Evolutionary conservation across 345 rosid species (phyloP).

Genomic region (Eutrema heterophyllum): DNA sequence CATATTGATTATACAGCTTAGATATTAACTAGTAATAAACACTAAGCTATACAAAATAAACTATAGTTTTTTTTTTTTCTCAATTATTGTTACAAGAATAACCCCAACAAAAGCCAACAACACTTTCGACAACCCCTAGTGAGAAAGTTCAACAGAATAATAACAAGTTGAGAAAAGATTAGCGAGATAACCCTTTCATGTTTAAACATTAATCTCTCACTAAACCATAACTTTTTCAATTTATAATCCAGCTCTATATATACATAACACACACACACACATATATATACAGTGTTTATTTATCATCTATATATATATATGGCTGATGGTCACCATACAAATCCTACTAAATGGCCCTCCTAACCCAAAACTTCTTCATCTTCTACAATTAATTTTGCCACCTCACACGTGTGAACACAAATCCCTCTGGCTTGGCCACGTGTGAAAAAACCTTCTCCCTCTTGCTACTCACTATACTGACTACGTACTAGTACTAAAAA

Average conservation of each 20-base stretch:
- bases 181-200: neutral
- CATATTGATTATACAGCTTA: neutral
- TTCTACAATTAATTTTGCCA: neutral
- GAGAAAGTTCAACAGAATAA: conserved; percentile 14
- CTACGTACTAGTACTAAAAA: neutral
- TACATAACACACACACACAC: neutral
- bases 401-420: conserved; percentile 9
- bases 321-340: conserved; percentile 29
- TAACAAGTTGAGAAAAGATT: neutral
- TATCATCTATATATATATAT: conserved; percentile 15
- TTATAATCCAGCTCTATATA: neutral
- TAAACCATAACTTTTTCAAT: conserved; percentile 4
- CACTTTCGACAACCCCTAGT: neutral
- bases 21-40: neutral
- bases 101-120: conserved; percentile 8
- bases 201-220: conserved; percentile 14
- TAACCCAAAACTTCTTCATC: conserved; percentile 15
- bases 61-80: neutral
- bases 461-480: neutral
- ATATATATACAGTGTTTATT: neutral
- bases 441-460: conserved; percentile 17
- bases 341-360: conserved; percentile 19
- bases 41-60: neutral
- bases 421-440: conserved; percentile 14
- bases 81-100: neutral